Percentiles rank a stretch among this genome's conserved stretches.
Conservation (phyloP, 768 basidiomycete genomes). For the Xerocomellus dryophilus region DNA sequence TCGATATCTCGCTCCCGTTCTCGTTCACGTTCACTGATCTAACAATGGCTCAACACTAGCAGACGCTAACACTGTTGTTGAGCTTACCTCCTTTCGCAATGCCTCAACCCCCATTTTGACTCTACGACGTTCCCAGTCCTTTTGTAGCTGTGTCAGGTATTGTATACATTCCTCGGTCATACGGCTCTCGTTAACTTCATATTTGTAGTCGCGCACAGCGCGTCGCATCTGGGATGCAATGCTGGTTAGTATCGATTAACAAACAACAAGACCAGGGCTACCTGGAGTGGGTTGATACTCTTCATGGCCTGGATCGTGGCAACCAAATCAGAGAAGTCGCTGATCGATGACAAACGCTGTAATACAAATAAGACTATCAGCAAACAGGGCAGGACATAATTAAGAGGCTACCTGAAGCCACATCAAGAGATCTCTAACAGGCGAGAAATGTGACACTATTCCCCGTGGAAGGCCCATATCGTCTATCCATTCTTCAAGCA, state of each 20-base stretch:
- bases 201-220: constrained; percentile 89
- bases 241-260: neutral
- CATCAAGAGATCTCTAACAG: constrained; percentile 76
- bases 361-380: neutral
- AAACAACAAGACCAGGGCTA: constrained; percentile 25
- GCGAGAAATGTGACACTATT: constrained; percentile 76
- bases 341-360: constrained; percentile 82
- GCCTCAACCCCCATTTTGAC: constrained; percentile 85
- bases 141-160: constrained; percentile 92
- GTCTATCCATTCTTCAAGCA: constrained; percentile 89
- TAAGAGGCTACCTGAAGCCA: constrained; percentile 72
- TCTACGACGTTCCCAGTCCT: constrained; percentile 94
- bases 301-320: constrained; percentile 87
- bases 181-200: constrained; percentile 85
- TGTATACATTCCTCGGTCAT: constrained; percentile 97
- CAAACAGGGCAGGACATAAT: neutral
- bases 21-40: constrained; percentile 66
- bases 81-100: constrained; percentile 71
- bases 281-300: constrained; percentile 89
- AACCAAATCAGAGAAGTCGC: constrained; percentile 83
- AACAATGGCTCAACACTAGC: constrained; percentile 4
- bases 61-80: neutral
- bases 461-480: constrained; percentile 76
- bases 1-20: constrained; percentile 24
- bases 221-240: constrained; percentile 68